Evolutionary conservation across 371 early-diverging fungal genomes (phyloP), one percentile per base, ranked within the genome.

Genomic region (Mucor racemosus): DNA sequence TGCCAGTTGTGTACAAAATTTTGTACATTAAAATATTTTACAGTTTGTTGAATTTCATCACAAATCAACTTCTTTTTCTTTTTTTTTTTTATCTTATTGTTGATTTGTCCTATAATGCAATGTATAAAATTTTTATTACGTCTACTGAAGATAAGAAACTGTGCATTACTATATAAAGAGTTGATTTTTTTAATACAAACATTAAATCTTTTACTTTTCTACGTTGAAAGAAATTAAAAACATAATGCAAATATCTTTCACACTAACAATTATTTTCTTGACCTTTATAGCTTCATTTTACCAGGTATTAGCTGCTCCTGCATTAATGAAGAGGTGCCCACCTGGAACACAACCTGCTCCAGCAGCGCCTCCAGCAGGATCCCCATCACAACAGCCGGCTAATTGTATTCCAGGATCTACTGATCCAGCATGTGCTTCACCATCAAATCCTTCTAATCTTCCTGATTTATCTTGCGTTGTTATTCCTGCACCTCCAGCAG

Each of bases 341-440:
- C 60, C 60, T 4, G 60, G 60, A 60, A 60, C 56, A 4, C 35
- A 33, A 35, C 56, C 56, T 55, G 57, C 19, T 7, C 53, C 53
- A 53, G 14, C 5, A 14, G 42, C 57, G 5, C 57, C 38, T 7
- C 55, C 55, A 38, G 17, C 36, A n/a, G 8, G 21, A 2, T 11
- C 57, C 5, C 14, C 59, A 21, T 8, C 15, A 10, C 26, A 26
- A 4, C 26, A 55, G 26, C 36, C 31, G 13, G 39, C 53, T 7
- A 11, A 48, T 17, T 36, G 58, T 19, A 14, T 19, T 58, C 40
- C 58, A 17, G 36, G 33, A n/a, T n/a, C 57, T 14, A 31, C 15
- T 5, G 38, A 26, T 9, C 57, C 35, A 0, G 19, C 10, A 15
- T 35, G 39, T 11, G 14, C 31, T 4, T 10, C 34, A 26, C 31